Evolutionary conservation across 176 grass and related monocot genomes (phyloP).

Genomic region (Carex myosuroides): DNA sequence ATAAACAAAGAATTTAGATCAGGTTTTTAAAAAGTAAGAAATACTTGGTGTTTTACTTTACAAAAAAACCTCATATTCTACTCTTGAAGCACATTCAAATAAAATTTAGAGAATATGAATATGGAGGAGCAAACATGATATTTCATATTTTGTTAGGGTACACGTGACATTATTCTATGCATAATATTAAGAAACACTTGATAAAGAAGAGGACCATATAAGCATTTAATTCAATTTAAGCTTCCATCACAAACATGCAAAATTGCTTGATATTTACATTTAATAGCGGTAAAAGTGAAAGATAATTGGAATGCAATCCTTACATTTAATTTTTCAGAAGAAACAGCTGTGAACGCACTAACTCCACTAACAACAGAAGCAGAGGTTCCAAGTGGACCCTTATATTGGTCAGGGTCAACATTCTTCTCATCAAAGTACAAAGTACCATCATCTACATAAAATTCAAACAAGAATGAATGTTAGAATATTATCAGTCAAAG

Average conservation of each 20-base stretch:
- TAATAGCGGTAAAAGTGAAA: not conserved
- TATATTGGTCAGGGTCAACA: conserved; percentile 70
- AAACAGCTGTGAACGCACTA: conserved; percentile 51
- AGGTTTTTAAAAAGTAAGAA: not conserved
- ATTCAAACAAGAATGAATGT: conserved; percentile 10
- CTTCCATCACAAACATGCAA: not conserved
- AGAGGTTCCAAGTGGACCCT: conserved; percentile 78
- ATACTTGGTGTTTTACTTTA: not conserved
- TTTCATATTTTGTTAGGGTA: not conserved
- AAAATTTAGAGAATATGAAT: not conserved
- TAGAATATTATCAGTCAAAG: conserved; percentile 5
- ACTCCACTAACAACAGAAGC: conserved; percentile 76
- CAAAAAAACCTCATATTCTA: not conserved
- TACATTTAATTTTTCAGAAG: conserved; percentile 81
- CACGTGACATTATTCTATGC: not conserved
- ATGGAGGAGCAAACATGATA: not conserved
- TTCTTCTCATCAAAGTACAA: conserved; percentile 97
- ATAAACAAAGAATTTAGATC: conserved; percentile 4
- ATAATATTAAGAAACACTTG: not conserved
- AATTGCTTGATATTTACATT: not conserved
- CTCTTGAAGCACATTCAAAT: not conserved
- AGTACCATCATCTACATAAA: conserved; percentile 59
- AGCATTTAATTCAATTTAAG: not conserved
- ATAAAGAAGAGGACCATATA: no score
- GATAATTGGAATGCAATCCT: conserved; percentile 1